Evolutionary conservation across 768 basidiomycete species (phyloP), one percentile per base, ranked within the genome.

Genomic region (Boletus patriciae): DNA sequence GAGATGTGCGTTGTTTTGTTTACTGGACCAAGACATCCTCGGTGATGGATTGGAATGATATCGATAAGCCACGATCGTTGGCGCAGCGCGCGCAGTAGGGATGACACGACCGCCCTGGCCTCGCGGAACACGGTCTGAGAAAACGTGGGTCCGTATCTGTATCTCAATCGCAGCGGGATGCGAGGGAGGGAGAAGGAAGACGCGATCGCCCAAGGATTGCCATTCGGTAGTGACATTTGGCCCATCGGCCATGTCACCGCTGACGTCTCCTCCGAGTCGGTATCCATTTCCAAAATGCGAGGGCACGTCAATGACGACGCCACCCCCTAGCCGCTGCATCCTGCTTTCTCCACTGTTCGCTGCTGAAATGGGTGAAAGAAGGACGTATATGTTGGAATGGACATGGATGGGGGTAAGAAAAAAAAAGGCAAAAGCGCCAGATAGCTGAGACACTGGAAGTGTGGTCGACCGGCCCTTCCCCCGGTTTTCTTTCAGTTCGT

Each of bases 51-150:
- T 23, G 25, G 34, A 48, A 38, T 25, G 54, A 33, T 43, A 33
- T 27, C 19, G 46, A 43, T 25, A 25, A 46, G 25, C 27, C 41
- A 9, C 19, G 21, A 19, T 45, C 31, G 25, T 10, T 48, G 27
- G 42, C 43, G 49, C 29, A 44, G 27, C 13, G 16, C 38, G 8
- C 37, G 21, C 45, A 31, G 15, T 31, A 10, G 19, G 11, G 34
- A 37, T 59, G 48, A 42, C 46, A 21, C 10, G 29, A 16, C 12
- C 21, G 9, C 7, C 33, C 25, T 36, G 27, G 50, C 38, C 47
- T 51, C 61, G 51, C 37, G 57, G 62, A 50, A 50, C 52, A 33
- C 3, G 29, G 61, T 15, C 55, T n/a, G 55, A 45, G 50, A 33
- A 47, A 48, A 48, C 49, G 54, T 62, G 61, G 50, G 33, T 8